Evolutionary conservation across 1,284 basidiomycete genomes (phyloP).

Genomic region (Termitomyces sp.): DNA sequence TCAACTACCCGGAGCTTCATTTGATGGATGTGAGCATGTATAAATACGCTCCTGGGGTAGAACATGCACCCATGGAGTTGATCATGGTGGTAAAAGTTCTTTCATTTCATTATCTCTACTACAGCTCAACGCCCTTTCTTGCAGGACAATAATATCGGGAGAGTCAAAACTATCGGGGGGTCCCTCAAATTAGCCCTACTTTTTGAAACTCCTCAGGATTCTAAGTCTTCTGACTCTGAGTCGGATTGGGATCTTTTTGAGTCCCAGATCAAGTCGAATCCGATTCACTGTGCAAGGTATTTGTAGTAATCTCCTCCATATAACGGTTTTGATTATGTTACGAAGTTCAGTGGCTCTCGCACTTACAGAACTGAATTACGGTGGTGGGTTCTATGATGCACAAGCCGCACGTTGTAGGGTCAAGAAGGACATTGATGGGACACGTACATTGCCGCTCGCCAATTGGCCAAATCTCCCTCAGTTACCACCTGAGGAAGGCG

Average conservation of each 20-base stretch:
- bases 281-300: conserved; percentile 3
- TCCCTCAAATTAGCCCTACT: too few relatives aligned
- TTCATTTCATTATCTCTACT: not conserved
- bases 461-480: not conserved
- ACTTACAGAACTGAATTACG: not conserved
- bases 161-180: too few relatives aligned
- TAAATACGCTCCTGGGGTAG: not conserved
- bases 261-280: not conserved
- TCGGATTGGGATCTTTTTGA: not conserved
- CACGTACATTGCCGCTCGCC: not conserved
- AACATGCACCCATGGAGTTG: not conserved
- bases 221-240: too few relatives aligned
- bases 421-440: not conserved
- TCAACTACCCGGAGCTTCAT: not conserved
- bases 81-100: conserved; percentile 5
- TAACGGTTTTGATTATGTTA: not conserved
- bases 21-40: conserved; percentile 10
- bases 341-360: conserved; percentile 1
- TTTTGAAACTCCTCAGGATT: too few relatives aligned
- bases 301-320: not conserved
- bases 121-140: not conserved
- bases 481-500: not conserved
- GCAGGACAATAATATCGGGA: not conserved
- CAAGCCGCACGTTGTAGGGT: not conserved
- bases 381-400: not conserved